phyloP scores from a whole-genome alignment of 805 yeast species.

The Pichia manshurica region DNA sequence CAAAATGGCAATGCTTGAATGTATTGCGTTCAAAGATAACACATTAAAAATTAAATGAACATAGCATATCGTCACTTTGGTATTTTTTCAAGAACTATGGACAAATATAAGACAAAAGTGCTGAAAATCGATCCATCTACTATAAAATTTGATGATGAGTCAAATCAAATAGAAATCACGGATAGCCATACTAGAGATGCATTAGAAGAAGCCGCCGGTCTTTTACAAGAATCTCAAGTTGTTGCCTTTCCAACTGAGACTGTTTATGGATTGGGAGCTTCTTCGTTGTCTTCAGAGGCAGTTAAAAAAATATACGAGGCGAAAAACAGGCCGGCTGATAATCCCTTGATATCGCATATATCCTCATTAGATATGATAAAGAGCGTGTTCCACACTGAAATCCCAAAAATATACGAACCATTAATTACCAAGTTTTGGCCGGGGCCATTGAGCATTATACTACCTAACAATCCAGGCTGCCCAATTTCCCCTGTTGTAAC shows the following conservation, averaged over 20 bases:
- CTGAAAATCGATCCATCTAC: constrained; percentile 50
- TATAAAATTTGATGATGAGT: constrained; percentile 43
- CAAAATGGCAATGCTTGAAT: too few species aligned
- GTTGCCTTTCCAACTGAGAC: constrained; percentile 97
- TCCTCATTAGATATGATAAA: constrained; percentile 70
- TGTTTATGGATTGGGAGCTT: constrained; percentile 93
- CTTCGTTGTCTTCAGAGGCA: constrained; percentile 66
- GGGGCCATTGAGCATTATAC: constrained; percentile 84
- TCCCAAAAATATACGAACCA: constrained; percentile 65
- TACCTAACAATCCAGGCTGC: constrained; percentile 49
- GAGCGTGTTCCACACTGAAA: constrained; percentile 46
- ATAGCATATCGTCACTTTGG: constrained; percentile 3
- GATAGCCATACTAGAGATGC: constrained; percentile 49
- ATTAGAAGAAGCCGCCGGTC: constrained; percentile 52
- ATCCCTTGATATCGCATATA: constrained; percentile 88
- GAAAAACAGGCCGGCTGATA: constrained; percentile 91
- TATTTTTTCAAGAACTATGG: neutral
- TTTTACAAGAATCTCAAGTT: constrained; percentile 47
- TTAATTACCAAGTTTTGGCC: constrained; percentile 83
- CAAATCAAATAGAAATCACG: constrained; percentile 31
- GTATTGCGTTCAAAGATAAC: too few species aligned
- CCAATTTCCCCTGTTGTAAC: constrained; percentile 73
- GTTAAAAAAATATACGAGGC: constrained; percentile 77
- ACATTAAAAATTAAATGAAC: neutral
- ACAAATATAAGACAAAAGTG: constrained; percentile 34